phyloP scores from a whole-genome alignment of 192 early-diverging fungal species.

The Coemansia sp. region DNA sequence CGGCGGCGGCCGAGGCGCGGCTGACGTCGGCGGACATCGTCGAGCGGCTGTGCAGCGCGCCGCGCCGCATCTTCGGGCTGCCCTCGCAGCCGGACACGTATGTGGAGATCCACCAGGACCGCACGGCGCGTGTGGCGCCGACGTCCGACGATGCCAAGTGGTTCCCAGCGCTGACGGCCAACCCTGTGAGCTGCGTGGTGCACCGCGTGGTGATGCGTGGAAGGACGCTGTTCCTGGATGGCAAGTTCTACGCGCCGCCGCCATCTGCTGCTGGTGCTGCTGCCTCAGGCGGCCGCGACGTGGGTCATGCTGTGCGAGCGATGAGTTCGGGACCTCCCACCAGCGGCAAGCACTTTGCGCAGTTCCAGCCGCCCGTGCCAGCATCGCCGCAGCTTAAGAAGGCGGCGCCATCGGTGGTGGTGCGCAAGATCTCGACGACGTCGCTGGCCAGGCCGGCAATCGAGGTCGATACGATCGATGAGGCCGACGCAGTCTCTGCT shows the following conservation, averaged over 20 bases:
- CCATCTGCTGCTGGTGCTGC: constrained; percentile 25
- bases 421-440: constrained; percentile 4
- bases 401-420: background rate
- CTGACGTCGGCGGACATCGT: constrained; percentile 77
- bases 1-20: constrained; percentile 76
- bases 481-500: constrained; percentile 15
- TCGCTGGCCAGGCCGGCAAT: constrained; percentile 5
- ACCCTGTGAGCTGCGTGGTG: constrained; percentile 67
- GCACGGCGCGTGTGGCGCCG: constrained; percentile 55
- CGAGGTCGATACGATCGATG: constrained; percentile 20
- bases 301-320: constrained; percentile 40
- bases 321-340: constrained; percentile 41
- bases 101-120: constrained; percentile 90
- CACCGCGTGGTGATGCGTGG: constrained; percentile 90
- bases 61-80: constrained; percentile 87
- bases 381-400: constrained; percentile 7
- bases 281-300: constrained; percentile 47
- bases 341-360: constrained; percentile 39
- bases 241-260: constrained; percentile 53
- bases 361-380: background rate
- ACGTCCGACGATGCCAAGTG: constrained; percentile 37
- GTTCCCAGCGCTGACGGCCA: constrained; percentile 57
- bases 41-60: constrained; percentile 77
- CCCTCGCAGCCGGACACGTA: constrained; percentile 92
- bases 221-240: constrained; percentile 84